Evolutionary conservation across 2,329 filamentous ascomycete species (phyloP).

Genomic region (Aspergillus texensis): DNA sequence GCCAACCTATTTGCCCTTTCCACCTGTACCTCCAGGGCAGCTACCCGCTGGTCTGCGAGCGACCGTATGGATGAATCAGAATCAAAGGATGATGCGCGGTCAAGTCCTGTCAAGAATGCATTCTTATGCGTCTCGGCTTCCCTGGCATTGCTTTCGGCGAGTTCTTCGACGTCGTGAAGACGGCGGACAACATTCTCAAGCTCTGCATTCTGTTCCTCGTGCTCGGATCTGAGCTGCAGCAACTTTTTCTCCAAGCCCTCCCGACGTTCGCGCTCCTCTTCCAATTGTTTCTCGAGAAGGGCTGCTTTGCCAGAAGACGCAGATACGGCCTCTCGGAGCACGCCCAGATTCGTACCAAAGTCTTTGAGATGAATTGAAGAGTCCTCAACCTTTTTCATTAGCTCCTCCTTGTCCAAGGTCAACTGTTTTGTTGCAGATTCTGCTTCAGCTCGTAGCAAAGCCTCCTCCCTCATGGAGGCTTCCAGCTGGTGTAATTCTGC

Average conservation of each 20-base stretch:
- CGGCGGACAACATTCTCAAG: slow-evolving; percentile 73
- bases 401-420: slow-evolving; percentile 81
- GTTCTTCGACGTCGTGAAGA: slow-evolving; percentile 81
- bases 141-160: slow-evolving; percentile 81
- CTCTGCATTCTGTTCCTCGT: slow-evolving; percentile 78
- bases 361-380: slow-evolving; percentile 68
- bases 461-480: slow-evolving; percentile 76
- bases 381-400: slow-evolving; percentile 69
- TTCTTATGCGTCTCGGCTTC: slow-evolving; percentile 85
- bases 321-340: slow-evolving; percentile 74
- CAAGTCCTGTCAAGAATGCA: slow-evolving; percentile 79
- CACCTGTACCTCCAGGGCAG: slow-evolving; percentile 77
- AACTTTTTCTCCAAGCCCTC: slow-evolving; percentile 78
- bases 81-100: slow-evolving; percentile 63
- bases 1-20: slow-evolving; percentile 76
- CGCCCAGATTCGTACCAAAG: slow-evolving; percentile 70
- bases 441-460: slow-evolving; percentile 75
- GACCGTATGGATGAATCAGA: slow-evolving; percentile 37
- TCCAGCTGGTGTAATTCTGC: slow-evolving; percentile 82
- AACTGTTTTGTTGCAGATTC: slow-evolving; percentile 73
- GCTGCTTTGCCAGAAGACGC: slow-evolving; percentile 77
- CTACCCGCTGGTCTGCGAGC: slow-evolving; percentile 59
- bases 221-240: slow-evolving; percentile 74
- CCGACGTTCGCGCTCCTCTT: slow-evolving; percentile 74
- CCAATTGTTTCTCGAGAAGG: slow-evolving; percentile 75